These are phyloP conservation scores for Komagataea norvegica DNA, from an alignment of 1,139 yeast species.

Conservation along the genomic window DNA sequence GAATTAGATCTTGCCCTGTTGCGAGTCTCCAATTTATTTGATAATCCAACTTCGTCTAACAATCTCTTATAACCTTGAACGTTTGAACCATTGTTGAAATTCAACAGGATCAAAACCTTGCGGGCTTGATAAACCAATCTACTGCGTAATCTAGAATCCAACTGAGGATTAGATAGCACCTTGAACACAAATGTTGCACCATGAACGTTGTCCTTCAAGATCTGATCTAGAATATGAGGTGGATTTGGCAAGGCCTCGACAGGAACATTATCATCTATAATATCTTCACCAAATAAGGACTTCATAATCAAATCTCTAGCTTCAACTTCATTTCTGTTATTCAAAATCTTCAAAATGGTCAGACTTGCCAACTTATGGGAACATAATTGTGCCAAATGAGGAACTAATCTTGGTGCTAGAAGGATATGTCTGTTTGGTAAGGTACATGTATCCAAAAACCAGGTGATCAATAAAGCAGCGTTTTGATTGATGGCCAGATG, in stretches of 20 bases:
- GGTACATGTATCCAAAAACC: slow-evolving; percentile 89
- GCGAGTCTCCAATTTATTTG: slow-evolving; percentile 20
- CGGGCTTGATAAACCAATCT: slow-evolving; percentile 59
- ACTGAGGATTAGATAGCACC: slow-evolving; percentile 61
- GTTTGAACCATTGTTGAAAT: slow-evolving; percentile 34
- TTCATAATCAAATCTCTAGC: slow-evolving; percentile 62
- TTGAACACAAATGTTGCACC: slow-evolving; percentile 88
- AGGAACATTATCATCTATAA: slow-evolving; percentile 13
- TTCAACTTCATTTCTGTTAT: slow-evolving; percentile 57
- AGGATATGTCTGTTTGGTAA: slow-evolving; percentile 53
- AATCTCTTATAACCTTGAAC: slow-evolving; percentile 77
- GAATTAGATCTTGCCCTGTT: slow-evolving; percentile 23
- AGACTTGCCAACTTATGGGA: slow-evolving; percentile 84
- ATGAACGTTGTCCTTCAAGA: slow-evolving; percentile 57
- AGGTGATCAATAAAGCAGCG: slow-evolving; percentile 84
- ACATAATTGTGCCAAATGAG: slow-evolving; percentile 61
- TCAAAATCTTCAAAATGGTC: slow-evolving; percentile 75
- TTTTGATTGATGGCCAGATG: slow-evolving; percentile 79
- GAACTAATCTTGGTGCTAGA: slow-evolving; percentile 54
- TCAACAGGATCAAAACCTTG: slow-evolving; percentile 52
- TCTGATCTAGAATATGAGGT: slow-evolving; percentile 40
- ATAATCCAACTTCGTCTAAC: slow-evolving; percentile 87
- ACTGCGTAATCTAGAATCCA: slow-evolving; percentile 51
- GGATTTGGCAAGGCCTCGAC: slow-evolving; percentile 22
- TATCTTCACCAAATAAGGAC: slow-evolving; percentile 52